Base-by-base conservation (phyloP, 805 yeast genomes). In the Starmerella etchellsii region DNA sequence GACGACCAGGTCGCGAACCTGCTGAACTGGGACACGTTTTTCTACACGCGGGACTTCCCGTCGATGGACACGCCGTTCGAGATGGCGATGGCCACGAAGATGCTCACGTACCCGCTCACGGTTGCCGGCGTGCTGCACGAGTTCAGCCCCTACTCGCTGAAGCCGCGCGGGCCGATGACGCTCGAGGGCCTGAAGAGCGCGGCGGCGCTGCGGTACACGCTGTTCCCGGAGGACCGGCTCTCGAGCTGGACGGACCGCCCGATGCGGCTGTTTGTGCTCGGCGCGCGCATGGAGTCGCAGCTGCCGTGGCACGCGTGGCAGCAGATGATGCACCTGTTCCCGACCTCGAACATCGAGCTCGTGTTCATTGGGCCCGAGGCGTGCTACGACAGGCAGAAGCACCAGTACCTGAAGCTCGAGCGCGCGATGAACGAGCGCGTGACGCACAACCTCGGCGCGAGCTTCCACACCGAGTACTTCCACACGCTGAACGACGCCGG, bases 61-160 rank as follows among this genome's bases (percentile, higher is more conserved):
- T 88, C 96, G 4, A 88, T 91, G 97, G 95, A 91, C 61, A 81
- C 95, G 4, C 95, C 87, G 61, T 88, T 83, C 65, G 93, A 88
- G 61, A 67, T 88, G 56, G 97, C 97, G 1, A 93, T 94, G 3
- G 87, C 85, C 26, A 84, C 97, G 16, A 91, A 91, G 59, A 81
- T 88, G 73, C 71, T 91, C 57, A 81, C 93, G 40, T 91, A 84
- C 61, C 98, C 98, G 33, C 63, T 83, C 44, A 85, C 98, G 3
- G 78, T 91, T 34, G 94, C 83, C 7, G 73, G 93, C 1, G 61
- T 84, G 7, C 60, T 91, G 52, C 91, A 88, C 60, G 80, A 78
- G 58, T 80, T 68, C 59, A 81, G 95, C 0, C 96, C 97, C 2
- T 87, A 87, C 60, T 66, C 71, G 22, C 63, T 81, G 50, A 70